Conservation (phyloP, 352 stramenopile genomes). For the Phytophthora cactorum region DNA sequence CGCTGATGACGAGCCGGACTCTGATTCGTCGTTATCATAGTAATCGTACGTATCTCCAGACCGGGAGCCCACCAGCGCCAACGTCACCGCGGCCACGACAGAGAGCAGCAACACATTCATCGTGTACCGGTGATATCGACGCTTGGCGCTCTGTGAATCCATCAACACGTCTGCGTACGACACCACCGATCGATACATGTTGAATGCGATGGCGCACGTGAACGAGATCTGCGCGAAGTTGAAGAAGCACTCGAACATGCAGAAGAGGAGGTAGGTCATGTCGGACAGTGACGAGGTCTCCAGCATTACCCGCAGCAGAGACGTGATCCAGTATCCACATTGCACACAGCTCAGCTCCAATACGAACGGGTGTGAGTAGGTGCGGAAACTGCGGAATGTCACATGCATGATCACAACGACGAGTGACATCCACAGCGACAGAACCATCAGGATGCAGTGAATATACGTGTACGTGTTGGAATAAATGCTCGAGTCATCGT, state of each 20-base stretch:
- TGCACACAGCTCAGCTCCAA: slow-evolving; percentile 72
- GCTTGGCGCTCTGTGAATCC: slow-evolving; percentile 70
- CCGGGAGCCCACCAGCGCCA: slow-evolving; percentile 65
- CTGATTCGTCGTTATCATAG: slow-evolving; percentile 22
- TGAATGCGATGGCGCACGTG: slow-evolving; percentile 79
- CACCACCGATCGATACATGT: slow-evolving; percentile 82
- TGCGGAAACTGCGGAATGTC: slow-evolving; percentile 76
- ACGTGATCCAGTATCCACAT: slow-evolving; percentile 78
- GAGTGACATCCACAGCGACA: slow-evolving; percentile 80
- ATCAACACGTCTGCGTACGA: slow-evolving; percentile 77
- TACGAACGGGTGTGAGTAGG: slow-evolving; percentile 74
- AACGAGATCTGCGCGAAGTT: slow-evolving; percentile 84
- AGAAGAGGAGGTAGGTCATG: slow-evolving; percentile 66
- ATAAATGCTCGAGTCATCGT: slow-evolving; percentile 23
- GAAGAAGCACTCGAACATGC: slow-evolving; percentile 79
- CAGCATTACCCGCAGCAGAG: slow-evolving; percentile 66
- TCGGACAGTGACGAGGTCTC: slow-evolving; percentile 47
- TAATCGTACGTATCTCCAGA: slow-evolving; percentile 32
- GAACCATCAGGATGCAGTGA: slow-evolving; percentile 76
- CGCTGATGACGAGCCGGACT: slow-evolving; percentile 22
- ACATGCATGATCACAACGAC: slow-evolving; percentile 80
- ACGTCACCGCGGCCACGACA: slow-evolving; percentile 58
- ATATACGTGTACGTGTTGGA: slow-evolving; percentile 64
- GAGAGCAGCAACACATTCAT: slow-evolving; percentile 75
- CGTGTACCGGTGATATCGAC: slow-evolving; percentile 64